phyloP scores from a whole-genome alignment of 495 filamentous ascomycete species.

The Xylaria longipes region DNA sequence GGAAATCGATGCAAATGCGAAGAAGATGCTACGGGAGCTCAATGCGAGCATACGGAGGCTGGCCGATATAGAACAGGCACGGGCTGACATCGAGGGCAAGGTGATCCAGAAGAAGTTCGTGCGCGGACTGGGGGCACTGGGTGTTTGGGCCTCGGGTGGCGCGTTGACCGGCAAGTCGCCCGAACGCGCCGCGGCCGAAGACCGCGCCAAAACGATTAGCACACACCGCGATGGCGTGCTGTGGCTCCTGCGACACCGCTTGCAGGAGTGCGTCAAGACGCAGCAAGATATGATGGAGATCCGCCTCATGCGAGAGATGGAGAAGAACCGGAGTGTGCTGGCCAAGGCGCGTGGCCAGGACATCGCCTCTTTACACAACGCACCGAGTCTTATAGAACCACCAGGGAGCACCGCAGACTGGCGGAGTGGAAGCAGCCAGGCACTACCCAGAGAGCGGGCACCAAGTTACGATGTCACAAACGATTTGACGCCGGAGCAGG shows the following conservation, averaged over 20 bases:
- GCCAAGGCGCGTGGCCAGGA: conserved; percentile 64
- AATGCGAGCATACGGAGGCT: conserved; percentile 77
- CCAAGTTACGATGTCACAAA: conserved; percentile 50
- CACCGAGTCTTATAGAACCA: conserved; percentile 31
- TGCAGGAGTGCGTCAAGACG: conserved; percentile 76
- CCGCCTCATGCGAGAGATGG: conserved; percentile 78
- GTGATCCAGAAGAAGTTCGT: conserved; percentile 74
- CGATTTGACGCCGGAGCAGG: conserved; percentile 78
- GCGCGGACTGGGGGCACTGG: conserved; percentile 62
- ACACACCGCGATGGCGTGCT: conserved; percentile 79
- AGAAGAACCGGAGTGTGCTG: conserved; percentile 86
- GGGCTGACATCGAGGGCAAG: conserved; percentile 71
- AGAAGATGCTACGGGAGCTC: conserved; percentile 81
- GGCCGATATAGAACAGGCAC: conserved; percentile 79
- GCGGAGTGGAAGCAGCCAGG: conserved; percentile 31
- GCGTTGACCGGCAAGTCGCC: conserved; percentile 47
- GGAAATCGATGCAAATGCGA: conserved; percentile 82
- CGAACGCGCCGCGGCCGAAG: conserved; percentile 76
- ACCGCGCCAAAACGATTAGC: conserved; percentile 61
- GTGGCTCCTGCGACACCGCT: conserved; percentile 74
- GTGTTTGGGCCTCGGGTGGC: conserved; percentile 77
- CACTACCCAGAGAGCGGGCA: conserved; percentile 28
- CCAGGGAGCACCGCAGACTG: conserved; percentile 26
- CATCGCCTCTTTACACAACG: conserved; percentile 22
- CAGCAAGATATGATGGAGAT: conserved; percentile 93